These are phyloP conservation scores for Bondarzewia mesenterica DNA, from an alignment of 1,284 basidiomycete species.

Conservation along the genomic window DNA sequence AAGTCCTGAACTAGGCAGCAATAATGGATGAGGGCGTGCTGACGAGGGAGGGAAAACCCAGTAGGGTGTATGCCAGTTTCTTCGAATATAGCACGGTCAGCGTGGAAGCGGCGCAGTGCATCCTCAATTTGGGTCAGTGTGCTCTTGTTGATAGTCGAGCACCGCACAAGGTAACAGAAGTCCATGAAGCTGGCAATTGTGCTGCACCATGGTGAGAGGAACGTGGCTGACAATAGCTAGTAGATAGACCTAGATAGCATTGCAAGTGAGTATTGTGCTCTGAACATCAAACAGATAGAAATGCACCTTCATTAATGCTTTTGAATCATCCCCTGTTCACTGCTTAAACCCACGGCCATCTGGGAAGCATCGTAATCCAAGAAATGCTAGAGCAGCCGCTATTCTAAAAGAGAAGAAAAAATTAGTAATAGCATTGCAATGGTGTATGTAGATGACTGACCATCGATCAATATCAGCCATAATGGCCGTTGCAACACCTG, in stretches of 20 bases:
- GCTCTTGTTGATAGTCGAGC: not conserved
- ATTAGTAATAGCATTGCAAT: not conserved
- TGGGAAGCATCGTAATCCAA: conserved; percentile 6
- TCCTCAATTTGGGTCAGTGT: conserved; percentile 5
- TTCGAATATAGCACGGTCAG: conserved; percentile 10
- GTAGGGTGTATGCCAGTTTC: conserved; percentile 10
- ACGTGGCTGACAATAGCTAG: conserved; percentile 13
- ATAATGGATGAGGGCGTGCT: conserved; percentile 15
- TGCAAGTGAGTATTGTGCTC: not conserved
- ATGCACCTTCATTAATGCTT: conserved; percentile 13
- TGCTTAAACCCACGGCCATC: conserved; percentile 14
- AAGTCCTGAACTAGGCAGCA: conserved; percentile 7
- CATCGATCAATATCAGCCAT: conserved; percentile 20
- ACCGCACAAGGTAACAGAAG: conserved; percentile 15
- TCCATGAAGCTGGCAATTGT: conserved; percentile 12
- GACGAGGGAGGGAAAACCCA: conserved; percentile 14
- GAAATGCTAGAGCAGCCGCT: conserved; percentile 7
- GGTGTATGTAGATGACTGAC: no score
- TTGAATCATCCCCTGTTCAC: conserved; percentile 17
- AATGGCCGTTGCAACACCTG: conserved; percentile 13
- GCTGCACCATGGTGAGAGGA: conserved; percentile 10
- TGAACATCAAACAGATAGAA: fast-evolving
- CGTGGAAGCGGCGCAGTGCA: conserved; percentile 9
- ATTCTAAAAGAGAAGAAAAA: conserved; percentile 2
- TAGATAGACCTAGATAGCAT: conserved; percentile 11